Conservation (phyloP, 2,329 filamentous ascomycete species). For the Apiospora saccharicola region DNA sequence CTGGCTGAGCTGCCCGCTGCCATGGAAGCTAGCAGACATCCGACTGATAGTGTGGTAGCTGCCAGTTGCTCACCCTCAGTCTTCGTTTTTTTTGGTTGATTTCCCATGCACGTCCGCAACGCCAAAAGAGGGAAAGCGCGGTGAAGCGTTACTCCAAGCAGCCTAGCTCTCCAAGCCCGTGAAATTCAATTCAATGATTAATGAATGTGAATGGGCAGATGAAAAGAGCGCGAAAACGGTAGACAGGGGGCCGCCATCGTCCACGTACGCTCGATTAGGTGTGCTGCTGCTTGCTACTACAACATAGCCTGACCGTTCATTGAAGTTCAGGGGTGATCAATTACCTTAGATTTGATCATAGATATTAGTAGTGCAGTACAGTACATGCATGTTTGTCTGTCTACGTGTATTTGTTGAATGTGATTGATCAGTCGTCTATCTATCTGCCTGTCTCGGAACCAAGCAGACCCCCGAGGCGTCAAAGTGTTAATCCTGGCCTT, state of each 20-base stretch:
- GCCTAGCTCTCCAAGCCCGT: not conserved
- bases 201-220: not conserved
- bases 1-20: not conserved
- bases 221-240: not conserved
- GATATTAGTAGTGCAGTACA: not conserved
- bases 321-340: conserved; percentile 12
- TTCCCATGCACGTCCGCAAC: not conserved
- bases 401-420: too few species aligned
- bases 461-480: not conserved
- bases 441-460: not conserved
- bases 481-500: not conserved
- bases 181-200: conserved; percentile 14
- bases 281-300: not conserved
- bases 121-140: not conserved
- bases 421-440: not conserved
- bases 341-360: conserved; percentile 3
- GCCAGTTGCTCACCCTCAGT: not conserved
- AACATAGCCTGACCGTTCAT: not conserved
- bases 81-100: not conserved
- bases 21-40: conserved; percentile 1
- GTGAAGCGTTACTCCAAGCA: not conserved
- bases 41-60: not conserved
- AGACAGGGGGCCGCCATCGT: not conserved
- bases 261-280: not conserved
- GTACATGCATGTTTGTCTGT: not conserved